Conservation (phyloP, 75 land plant species). For the Adiantum capillusveneris region DNA sequence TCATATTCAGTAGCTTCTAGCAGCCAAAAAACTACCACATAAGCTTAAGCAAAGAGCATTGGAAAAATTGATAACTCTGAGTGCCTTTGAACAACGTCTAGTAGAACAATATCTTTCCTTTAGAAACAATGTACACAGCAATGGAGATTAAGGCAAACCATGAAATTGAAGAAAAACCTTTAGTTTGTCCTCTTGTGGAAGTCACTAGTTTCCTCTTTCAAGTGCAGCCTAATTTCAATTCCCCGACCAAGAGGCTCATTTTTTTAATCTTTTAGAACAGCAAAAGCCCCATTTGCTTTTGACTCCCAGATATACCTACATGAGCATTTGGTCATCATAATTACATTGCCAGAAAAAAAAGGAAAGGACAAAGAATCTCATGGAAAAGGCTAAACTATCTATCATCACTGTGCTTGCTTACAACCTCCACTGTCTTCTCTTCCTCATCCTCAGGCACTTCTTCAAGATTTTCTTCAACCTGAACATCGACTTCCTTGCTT, state of each 20-base stretch:
- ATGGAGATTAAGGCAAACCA: too few relatives aligned
- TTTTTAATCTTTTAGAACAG: slow-evolving; percentile 76
- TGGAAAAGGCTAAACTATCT: too few relatives aligned
- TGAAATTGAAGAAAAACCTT: too few relatives aligned
- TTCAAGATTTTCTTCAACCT: slow-evolving; percentile 81
- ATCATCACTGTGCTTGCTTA: slow-evolving; percentile 98
- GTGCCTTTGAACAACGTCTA: slow-evolving; percentile 82
- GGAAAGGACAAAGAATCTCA: too few relatives aligned
- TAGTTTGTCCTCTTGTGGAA: slow-evolving; percentile 63
- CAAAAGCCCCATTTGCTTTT: slow-evolving; percentile 94
- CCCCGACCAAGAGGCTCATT: slow-evolving; percentile 95
- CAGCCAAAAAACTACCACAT: slow-evolving; percentile 72
- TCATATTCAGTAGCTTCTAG: slow-evolving; percentile 46
- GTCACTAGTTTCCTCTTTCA: slow-evolving; percentile 85
- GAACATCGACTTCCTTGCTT: slow-evolving; percentile 77
- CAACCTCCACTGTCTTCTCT: slow-evolving; percentile 69
- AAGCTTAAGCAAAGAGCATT: slow-evolving; percentile 83
- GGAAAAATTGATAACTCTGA: slow-evolving; percentile 98
- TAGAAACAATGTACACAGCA: too few relatives aligned
- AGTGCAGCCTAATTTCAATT: slow-evolving; percentile 84
- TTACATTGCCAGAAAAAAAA: too few relatives aligned
- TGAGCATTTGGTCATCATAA: too few relatives aligned
- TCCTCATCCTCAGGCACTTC: slow-evolving; percentile 48
- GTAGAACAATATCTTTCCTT: too few relatives aligned
- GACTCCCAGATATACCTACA: slow-evolving; percentile 99